These are phyloP conservation scores for Choanephora cucurbitarum DNA, from an alignment of 371 early-diverging fungal genomes.

Conservation along the genomic window DNA sequence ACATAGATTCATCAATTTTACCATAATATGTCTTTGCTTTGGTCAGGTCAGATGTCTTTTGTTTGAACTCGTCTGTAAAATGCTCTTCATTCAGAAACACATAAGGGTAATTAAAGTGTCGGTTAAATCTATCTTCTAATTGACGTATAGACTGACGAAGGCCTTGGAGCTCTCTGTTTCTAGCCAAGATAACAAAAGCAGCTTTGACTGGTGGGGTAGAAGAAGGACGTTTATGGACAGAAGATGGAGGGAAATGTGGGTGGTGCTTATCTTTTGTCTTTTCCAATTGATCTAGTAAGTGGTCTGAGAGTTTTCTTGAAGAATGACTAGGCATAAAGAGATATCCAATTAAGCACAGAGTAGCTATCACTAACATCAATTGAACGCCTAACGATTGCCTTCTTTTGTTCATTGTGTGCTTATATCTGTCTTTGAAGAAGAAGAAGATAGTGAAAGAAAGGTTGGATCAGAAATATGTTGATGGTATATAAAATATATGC, in stretches of 20 bases:
- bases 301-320: background rate
- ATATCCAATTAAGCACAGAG: constrained; percentile 3
- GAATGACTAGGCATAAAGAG: constrained; percentile 1
- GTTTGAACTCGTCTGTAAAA: constrained; percentile 80
- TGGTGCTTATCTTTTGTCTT: background rate
- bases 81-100: constrained; percentile 83
- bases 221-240: background rate
- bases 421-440: background rate
- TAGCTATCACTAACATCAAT: background rate
- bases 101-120: constrained; percentile 84
- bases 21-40: constrained; percentile 55
- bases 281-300: background rate
- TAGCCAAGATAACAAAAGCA: constrained; percentile 63
- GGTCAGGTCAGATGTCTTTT: constrained; percentile 44
- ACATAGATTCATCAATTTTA: constrained; percentile 61
- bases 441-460: background rate
- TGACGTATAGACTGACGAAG: constrained; percentile 68
- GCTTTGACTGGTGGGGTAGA: constrained; percentile 46
- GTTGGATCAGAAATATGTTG: background rate
- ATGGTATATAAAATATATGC: no score
- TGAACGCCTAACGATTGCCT: constrained; percentile 12
- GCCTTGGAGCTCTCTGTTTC: constrained; percentile 78
- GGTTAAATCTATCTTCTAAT: constrained; percentile 86
- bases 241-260: background rate
- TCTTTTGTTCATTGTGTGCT: constrained; percentile 8